Conservation (phyloP, 2,329 filamentous ascomycete species). For the Penicillium verrucosum region DNA sequence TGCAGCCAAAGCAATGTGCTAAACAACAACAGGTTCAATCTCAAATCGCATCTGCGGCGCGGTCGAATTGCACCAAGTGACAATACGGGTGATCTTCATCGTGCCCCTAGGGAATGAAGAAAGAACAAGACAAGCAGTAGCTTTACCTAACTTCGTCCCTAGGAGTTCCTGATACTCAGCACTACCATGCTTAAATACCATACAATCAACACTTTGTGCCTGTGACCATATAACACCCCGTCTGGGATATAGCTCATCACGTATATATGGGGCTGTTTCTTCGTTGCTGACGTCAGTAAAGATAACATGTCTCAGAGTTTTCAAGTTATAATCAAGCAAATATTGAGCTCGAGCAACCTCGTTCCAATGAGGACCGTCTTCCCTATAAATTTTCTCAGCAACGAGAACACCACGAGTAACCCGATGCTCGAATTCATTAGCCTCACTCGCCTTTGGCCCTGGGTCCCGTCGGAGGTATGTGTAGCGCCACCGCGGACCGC, state of each 20-base stretch:
- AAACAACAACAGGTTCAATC: neutral
- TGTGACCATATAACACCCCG: neutral
- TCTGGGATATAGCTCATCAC: neutral
- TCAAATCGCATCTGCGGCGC: neutral
- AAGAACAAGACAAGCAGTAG: neutral
- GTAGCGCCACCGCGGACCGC: neutral
- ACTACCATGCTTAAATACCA: neutral
- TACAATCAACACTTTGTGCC: neutral
- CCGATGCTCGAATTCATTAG: neutral
- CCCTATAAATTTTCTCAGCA: neutral
- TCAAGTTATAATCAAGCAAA: neutral
- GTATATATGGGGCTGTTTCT: neutral
- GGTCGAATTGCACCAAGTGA: neutral
- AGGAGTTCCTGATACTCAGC: neutral
- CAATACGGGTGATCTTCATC: neutral
- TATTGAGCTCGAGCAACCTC: conserved; percentile 1
- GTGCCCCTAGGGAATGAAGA: neutral
- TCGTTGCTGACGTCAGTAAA: neutral
- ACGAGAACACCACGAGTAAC: neutral
- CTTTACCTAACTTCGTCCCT: neutral
- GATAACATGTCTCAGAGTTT: neutral
- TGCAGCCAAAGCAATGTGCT: neutral
- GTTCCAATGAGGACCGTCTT: neutral
- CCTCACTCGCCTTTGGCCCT: neutral
- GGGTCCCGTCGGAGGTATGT: neutral